Base-by-base conservation (phyloP, 768 basidiomycete genomes). In the Suillus subluteus region DNA sequence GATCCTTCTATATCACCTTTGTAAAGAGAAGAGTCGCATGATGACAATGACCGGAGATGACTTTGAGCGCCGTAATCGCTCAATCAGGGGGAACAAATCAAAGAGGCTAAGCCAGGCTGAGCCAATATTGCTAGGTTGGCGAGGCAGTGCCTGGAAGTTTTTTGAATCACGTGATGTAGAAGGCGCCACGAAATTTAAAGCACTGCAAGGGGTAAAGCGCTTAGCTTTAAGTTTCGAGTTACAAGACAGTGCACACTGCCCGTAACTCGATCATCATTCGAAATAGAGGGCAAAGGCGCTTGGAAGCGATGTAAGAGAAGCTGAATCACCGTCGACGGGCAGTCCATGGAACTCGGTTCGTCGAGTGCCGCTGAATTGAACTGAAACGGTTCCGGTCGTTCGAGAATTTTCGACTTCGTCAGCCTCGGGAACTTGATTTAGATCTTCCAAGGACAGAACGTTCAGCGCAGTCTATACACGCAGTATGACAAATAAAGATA, bases 121-220 rank as follows among this genome's bases (percentile, higher is more conserved):
- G 26, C 50, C 18, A 44, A 43, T 6, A 55, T 32, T 21, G 30
- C 32, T 35, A 11, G 21, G 55, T 37, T 35, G 12, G 35, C 55
- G 35, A 56, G 35, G 55, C 55, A n/a, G 55, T 37, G 55, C 12
- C 21, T n/a, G 21, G 2, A 12, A 21, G 12, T 21, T 21, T 46
- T 55, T 18, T 18, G 30, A 32, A 32, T 11, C 55, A 56, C 32
- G 55, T 56, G 55, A 37, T 37, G 21, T 21, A 21, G 32, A 56
- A 16, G 2, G 26, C 16, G 23, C 58, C 37, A 58, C 55, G 11
- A 38, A 58, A 23, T 58, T 38, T 23, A 41, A 3, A 18, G 58
- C 40, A 41, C 23, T 21, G 58, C 26, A 41, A 41, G 58, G 58
- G 38, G 40, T 30, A 59, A 59, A 30, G 26, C 58, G 38, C 55